Conservation (phyloP, 805 yeast species). For the Kodamaea hsintzibuensis region DNA sequence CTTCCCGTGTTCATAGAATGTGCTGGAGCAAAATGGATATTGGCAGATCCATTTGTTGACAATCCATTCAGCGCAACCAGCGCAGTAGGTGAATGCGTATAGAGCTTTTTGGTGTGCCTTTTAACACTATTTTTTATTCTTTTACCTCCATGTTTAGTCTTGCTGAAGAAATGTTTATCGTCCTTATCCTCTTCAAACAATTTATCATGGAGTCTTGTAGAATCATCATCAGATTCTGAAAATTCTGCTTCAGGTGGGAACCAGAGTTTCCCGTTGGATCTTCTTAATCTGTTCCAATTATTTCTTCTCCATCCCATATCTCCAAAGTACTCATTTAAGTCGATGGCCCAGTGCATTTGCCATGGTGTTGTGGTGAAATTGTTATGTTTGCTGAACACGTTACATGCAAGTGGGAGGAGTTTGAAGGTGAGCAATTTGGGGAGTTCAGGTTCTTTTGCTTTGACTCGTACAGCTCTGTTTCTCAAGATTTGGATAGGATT, state of each 20-base stretch:
- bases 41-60: neutral
- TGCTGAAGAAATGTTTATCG: constrained; percentile 7
- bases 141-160: neutral
- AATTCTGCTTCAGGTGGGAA: constrained; percentile 35
- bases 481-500: constrained; percentile 85
- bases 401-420: constrained; percentile 62
- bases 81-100: constrained; percentile 7
- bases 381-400: constrained; percentile 52
- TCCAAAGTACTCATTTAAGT: constrained; percentile 54
- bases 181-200: constrained; percentile 7
- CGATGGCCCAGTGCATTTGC: constrained; percentile 64
- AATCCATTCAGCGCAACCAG: constrained; percentile 2
- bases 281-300: constrained; percentile 54
- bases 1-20: neutral
- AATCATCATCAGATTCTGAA: constrained; percentile 3
- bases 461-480: constrained; percentile 60
- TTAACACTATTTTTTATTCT: constrained; percentile 13
- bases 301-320: constrained; percentile 60
- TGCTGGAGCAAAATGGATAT: neutral
- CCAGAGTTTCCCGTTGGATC: constrained; percentile 52
- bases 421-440: constrained; percentile 44
- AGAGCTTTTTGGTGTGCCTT: constrained; percentile 12
- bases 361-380: constrained; percentile 25
- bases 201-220: constrained; percentile 31
- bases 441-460: constrained; percentile 11